These are phyloP conservation scores for Huntiella abstrusa DNA, from an alignment of 2,329 filamentous ascomycete genomes.

Conservation along the genomic window DNA sequence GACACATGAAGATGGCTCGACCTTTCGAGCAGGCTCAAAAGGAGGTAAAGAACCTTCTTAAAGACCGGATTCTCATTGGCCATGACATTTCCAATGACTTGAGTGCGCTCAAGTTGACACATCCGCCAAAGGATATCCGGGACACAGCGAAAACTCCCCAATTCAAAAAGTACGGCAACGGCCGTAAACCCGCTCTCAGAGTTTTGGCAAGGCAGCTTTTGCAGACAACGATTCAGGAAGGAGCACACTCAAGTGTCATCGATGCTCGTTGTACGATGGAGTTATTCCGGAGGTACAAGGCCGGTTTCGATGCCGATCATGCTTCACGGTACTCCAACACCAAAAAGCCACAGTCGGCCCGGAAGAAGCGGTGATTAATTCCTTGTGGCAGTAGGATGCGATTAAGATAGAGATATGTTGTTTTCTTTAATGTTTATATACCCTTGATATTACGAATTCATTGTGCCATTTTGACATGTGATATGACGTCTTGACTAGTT, in stretches of 20 bases:
- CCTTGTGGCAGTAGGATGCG: too few species aligned
- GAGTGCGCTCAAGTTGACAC: slow-evolving; percentile 54
- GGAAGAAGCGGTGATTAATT: not conserved
- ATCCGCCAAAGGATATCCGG: slow-evolving; percentile 59
- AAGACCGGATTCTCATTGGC: slow-evolving; percentile 57
- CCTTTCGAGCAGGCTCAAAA: slow-evolving; percentile 60
- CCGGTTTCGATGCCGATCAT: slow-evolving; percentile 68
- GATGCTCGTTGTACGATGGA: slow-evolving; percentile 86
- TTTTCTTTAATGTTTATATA: too few species aligned
- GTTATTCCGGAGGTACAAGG: slow-evolving; percentile 66
- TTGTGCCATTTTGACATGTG: not conserved
- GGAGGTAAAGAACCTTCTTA: slow-evolving; percentile 49
- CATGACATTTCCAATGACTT: slow-evolving; percentile 72
- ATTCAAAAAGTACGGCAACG: slow-evolving; percentile 51
- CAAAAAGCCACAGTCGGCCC: not conserved
- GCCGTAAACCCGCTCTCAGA: slow-evolving; percentile 49
- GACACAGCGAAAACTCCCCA: slow-evolving; percentile 65
- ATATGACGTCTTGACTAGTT: not conserved
- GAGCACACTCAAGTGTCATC: slow-evolving; percentile 47
- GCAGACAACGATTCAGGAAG: slow-evolving; percentile 42
- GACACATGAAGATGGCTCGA: slow-evolving; percentile 51
- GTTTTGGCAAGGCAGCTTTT: slow-evolving; percentile 38
- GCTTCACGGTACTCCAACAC: slow-evolving; percentile 37
- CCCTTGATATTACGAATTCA: too few species aligned
- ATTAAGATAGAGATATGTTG: too few species aligned